These are phyloP conservation scores for Phytophthora melonis DNA, from an alignment of 352 stramenopile genomes.

Conservation along the genomic window DNA sequence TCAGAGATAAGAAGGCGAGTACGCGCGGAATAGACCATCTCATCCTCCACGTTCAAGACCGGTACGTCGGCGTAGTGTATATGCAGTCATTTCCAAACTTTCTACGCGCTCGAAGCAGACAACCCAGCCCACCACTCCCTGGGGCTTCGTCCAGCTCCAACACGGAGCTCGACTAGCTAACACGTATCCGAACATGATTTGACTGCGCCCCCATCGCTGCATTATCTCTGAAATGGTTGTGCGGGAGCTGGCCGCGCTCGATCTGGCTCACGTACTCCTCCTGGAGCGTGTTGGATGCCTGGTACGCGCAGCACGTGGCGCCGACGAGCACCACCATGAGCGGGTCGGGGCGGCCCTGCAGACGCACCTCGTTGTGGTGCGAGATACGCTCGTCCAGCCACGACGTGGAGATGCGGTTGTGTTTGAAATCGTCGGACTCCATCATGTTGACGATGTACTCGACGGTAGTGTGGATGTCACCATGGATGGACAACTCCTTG, in stretches of 20 bases:
- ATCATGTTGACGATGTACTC: constrained; percentile 99
- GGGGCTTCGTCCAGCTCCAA: too few species aligned
- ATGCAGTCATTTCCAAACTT: too few species aligned
- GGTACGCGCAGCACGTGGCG: constrained; percentile 86
- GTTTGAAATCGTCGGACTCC: constrained; percentile 98
- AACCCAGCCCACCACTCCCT: too few species aligned
- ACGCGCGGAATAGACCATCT: too few species aligned
- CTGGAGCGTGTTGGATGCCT: constrained; percentile 75
- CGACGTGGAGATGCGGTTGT: constrained; percentile 98
- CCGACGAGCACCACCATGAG: constrained; percentile 91
- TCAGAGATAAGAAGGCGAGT: too few species aligned
- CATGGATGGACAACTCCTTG: constrained; percentile 99
- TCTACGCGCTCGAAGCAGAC: too few species aligned
- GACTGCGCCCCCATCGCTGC: too few species aligned
- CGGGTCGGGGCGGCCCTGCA: constrained; percentile 85
- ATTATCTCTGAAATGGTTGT: constrained; percentile 89
- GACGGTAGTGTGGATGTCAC: constrained; percentile 99
- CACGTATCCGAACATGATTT: too few species aligned
- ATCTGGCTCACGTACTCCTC: constrained; percentile 88
- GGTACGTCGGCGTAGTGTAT: too few species aligned
- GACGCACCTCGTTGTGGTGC: constrained; percentile 90
- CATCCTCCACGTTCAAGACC: too few species aligned
- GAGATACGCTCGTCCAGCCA: constrained; percentile 99
- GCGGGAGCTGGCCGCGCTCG: constrained; percentile 93
- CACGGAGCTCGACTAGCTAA: too few species aligned